These are phyloP conservation scores for Lactifluus pinguis DNA, from an alignment of 768 basidiomycete genomes.

Conservation along the genomic window DNA sequence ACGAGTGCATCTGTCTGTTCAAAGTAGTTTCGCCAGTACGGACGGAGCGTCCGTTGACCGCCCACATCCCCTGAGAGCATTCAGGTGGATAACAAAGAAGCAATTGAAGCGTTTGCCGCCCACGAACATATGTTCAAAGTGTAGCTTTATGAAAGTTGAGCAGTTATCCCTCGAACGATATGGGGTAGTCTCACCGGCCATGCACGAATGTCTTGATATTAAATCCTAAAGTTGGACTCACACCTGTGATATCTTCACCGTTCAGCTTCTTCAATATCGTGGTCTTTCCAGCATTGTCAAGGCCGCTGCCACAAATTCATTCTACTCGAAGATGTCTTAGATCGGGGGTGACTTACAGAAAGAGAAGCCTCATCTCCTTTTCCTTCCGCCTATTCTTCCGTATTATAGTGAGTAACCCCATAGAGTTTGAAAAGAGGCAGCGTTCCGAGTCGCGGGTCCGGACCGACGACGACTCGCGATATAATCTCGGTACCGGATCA, in stretches of 20 bases:
- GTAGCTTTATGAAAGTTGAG: conserved; percentile 37
- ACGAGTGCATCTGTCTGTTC: conserved; percentile 97
- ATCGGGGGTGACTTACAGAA: conserved; percentile 51
- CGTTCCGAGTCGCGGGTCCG: background rate
- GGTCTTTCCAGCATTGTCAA: conserved; percentile 98
- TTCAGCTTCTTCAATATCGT: conserved; percentile 95
- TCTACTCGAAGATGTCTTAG: background rate
- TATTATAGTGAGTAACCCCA: conserved; percentile 96
- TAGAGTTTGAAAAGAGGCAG: conserved; percentile 22
- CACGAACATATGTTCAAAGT: conserved; percentile 71
- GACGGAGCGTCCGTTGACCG: conserved; percentile 89
- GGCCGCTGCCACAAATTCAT: conserved; percentile 47
- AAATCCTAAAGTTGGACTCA: conserved; percentile 95
- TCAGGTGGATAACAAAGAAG: background rate
- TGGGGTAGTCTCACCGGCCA: conserved; percentile 53
- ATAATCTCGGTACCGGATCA: background rate
- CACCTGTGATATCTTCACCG: conserved; percentile 77
- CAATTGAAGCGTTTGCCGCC: background rate
- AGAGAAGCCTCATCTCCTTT: conserved; percentile 92
- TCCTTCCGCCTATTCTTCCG: conserved; percentile 93
- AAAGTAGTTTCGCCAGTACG: conserved; percentile 99
- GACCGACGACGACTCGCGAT: background rate
- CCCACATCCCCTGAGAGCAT: conserved; percentile 84
- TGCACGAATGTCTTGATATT: conserved; percentile 97
- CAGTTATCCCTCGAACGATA: background rate